Percentiles rank a stretch among this genome's conserved stretches.
Conservation (phyloP, 2,329 filamentous ascomycete genomes). For the Acephala macrosclerotiorum region DNA sequence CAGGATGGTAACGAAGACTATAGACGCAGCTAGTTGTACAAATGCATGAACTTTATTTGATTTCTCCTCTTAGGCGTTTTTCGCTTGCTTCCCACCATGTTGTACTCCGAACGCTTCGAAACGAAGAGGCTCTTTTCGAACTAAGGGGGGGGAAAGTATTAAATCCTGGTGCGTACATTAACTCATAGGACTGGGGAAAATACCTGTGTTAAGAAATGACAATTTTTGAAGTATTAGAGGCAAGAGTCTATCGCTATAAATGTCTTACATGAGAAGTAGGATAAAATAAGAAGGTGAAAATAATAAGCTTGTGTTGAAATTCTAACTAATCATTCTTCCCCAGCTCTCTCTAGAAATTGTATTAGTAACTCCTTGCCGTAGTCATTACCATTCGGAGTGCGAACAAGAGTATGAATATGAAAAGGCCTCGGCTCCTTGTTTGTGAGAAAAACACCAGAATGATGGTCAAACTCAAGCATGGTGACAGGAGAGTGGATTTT, state of each 20-base stretch:
- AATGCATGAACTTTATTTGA: neutral
- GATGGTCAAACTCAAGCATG: conserved; percentile 78
- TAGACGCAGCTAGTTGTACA: neutral
- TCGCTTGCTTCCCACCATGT: neutral
- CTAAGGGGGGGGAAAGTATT: no score
- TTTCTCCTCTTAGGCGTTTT: neutral
- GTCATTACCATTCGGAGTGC: conserved; percentile 77
- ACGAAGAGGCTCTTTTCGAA: no score
- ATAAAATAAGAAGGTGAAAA: no score
- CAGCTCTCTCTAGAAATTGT: neutral
- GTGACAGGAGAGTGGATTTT: conserved; percentile 77
- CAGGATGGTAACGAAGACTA: neutral
- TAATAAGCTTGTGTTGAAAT: no score
- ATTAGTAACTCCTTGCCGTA: conserved; percentile 65
- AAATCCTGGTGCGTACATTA: no score
- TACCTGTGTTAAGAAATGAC: no score
- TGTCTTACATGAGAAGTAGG: no score
- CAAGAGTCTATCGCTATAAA: no score
- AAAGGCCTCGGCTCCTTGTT: conserved; percentile 77
- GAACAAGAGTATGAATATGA: conserved; percentile 76
- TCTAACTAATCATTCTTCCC: no score
- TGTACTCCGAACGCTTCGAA: no score
- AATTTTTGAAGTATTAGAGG: no score
- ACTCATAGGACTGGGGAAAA: no score
- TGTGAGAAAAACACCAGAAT: conserved; percentile 76